phyloP scores from a whole-genome alignment of 495 filamentous ascomycete genomes.

The Xanthoparmelia taractica region DNA sequence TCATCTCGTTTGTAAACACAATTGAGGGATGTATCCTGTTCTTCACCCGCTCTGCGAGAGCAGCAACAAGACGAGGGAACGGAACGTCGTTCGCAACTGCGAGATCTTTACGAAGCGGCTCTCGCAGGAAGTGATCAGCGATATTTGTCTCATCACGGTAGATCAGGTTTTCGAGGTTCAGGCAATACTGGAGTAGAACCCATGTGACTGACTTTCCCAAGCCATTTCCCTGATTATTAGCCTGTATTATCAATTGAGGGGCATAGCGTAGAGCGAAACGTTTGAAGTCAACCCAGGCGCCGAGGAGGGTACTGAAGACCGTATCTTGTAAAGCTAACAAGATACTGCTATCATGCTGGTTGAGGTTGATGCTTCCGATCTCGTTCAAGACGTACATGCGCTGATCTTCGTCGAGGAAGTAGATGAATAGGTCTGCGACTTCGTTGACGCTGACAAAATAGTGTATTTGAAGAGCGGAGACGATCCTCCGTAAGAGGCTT shows the following conservation, averaged over 20 bases:
- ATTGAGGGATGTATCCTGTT: background rate
- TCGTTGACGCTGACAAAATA: constrained; percentile 2
- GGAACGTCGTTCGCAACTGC: background rate
- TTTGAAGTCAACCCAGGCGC: constrained; percentile 3
- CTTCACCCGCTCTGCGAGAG: constrained; percentile 10
- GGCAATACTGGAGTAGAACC: constrained; percentile 6
- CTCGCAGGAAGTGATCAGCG: constrained; percentile 4
- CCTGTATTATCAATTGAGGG: background rate
- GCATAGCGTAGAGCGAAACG: background rate
- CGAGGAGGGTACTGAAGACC: background rate
- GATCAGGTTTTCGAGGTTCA: constrained; percentile 2
- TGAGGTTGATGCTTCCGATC: background rate
- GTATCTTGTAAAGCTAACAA: background rate
- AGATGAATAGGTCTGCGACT: background rate
- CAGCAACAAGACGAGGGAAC: background rate
- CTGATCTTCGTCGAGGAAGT: background rate
- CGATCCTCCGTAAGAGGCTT: background rate
- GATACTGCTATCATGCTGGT: background rate
- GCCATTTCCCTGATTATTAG: background rate
- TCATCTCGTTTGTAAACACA: constrained; percentile 10
- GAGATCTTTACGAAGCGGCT: background rate
- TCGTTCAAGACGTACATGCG: background rate
- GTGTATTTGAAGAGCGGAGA: constrained; percentile 3
- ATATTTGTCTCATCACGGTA: background rate
- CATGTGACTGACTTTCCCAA: background rate